These are phyloP conservation scores for Psilocybe sp. DNA, from an alignment of 768 basidiomycete genomes.

Conservation along the genomic window DNA sequence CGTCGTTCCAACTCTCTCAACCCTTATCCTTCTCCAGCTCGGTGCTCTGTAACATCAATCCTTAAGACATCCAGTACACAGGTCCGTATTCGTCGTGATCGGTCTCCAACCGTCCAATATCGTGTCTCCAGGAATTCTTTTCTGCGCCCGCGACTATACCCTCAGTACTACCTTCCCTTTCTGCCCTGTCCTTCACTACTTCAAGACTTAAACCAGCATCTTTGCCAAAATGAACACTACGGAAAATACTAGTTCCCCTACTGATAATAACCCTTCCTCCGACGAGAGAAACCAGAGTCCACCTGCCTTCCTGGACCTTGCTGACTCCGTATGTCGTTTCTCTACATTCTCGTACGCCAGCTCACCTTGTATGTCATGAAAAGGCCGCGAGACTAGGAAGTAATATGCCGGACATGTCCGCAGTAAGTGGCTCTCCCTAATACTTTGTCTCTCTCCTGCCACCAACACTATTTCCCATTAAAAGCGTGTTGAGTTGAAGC, in stretches of 20 bases:
- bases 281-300: slow-evolving; percentile 84
- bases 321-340: slow-evolving; percentile 73
- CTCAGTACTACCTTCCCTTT: slow-evolving; percentile 43
- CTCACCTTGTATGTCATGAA: slow-evolving; percentile 14
- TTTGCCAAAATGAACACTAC: slow-evolving; percentile 64
- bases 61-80: slow-evolving; percentile 74
- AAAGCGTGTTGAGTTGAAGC: slow-evolving; percentile 87
- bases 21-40: slow-evolving; percentile 26
- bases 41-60: slow-evolving; percentile 80
- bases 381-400: slow-evolving; percentile 82
- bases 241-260: slow-evolving; percentile 71
- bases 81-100: slow-evolving; percentile 42
- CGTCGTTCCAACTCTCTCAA: slow-evolving; percentile 15
- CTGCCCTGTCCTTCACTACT: slow-evolving; percentile 55
- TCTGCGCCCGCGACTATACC: slow-evolving; percentile 67
- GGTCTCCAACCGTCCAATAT: slow-evolving; percentile 19
- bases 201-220: slow-evolving; percentile 43
- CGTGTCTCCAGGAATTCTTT: slow-evolving; percentile 49
- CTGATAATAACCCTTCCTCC: slow-evolving; percentile 66
- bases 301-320: slow-evolving; percentile 90
- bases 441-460: slow-evolving; percentile 7
- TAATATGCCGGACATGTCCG: slow-evolving; percentile 85
- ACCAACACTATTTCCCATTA: background rate
- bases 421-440: slow-evolving; percentile 48
- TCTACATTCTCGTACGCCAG: slow-evolving; percentile 14